Evolutionary conservation across 352 stramenopile species (phyloP).

Genomic region (Elongisporangium prolatum): DNA sequence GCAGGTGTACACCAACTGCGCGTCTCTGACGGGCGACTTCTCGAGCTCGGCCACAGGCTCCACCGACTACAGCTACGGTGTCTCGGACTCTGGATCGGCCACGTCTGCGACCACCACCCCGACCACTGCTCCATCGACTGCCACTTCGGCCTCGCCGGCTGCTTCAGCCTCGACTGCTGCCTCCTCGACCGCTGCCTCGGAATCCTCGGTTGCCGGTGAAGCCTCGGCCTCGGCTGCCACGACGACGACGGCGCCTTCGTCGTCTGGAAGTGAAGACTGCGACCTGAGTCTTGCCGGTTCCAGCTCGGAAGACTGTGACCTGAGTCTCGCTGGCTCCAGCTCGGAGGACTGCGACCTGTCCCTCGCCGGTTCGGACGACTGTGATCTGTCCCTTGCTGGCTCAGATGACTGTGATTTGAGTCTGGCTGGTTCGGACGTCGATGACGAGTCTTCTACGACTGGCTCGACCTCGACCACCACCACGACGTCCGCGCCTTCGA

Average conservation of each 20-base stretch:
- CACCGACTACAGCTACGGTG: conserved; percentile 13
- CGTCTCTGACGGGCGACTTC: conserved; percentile 26
- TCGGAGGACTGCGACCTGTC: conserved; percentile 12
- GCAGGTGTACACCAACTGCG: conserved; percentile 58
- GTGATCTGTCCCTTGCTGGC: conserved; percentile 4
- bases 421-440: conserved; percentile 4
- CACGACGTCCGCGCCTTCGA: conserved; percentile 6
- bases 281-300: conserved; percentile 2
- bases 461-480: conserved; percentile 4
- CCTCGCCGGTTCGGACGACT: conserved; percentile 5
- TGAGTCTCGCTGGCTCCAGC: conserved; percentile 17
- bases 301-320: not conserved
- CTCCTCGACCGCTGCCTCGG: conserved; percentile 30
- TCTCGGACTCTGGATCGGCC: conserved; percentile 10
- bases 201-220: conserved; percentile 5
- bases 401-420: conserved; percentile 8
- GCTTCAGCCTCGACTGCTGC: conserved; percentile 19
- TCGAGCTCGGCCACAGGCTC: conserved; percentile 10
- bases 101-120: conserved; percentile 15
- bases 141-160: conserved; percentile 27
- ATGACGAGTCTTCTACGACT: conserved; percentile 7
- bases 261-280: conserved; percentile 18
- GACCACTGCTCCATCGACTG: conserved; percentile 32
- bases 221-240: conserved; percentile 3
- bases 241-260: conserved; percentile 11